Conservation (phyloP, 2,329 filamentous ascomycete genomes). For the Leptographium galeiforme region DNA sequence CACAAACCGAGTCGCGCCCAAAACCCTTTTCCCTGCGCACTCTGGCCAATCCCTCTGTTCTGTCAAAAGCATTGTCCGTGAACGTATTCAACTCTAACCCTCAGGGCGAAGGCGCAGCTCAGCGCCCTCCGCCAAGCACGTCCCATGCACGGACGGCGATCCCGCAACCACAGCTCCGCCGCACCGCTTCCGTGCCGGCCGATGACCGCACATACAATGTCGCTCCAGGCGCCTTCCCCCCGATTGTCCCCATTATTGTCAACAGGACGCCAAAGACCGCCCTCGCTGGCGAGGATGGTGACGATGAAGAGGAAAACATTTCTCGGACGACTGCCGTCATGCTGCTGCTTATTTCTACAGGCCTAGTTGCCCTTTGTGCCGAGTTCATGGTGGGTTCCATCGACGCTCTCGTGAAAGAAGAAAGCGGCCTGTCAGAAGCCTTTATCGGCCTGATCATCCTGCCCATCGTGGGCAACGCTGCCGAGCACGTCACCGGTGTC, state of each 20-base stretch:
- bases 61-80: slow-evolving; percentile 42
- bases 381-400: slow-evolving; percentile 49
- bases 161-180: slow-evolving; percentile 21
- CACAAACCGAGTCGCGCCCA: slow-evolving; percentile 19
- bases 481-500: slow-evolving; percentile 49
- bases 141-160: not conserved
- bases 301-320: slow-evolving; percentile 20
- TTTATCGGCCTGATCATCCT: slow-evolving; percentile 49
- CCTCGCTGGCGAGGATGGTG: slow-evolving; percentile 12
- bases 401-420: slow-evolving; percentile 35
- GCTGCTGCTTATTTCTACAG: slow-evolving; percentile 38
- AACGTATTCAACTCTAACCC: slow-evolving; percentile 35
- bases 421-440: slow-evolving; percentile 34
- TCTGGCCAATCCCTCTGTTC: slow-evolving; percentile 28
- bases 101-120: not conserved
- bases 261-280: slow-evolving; percentile 12
- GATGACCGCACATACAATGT: slow-evolving; percentile 11
- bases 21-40: slow-evolving; percentile 24
- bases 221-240: slow-evolving; percentile 14
- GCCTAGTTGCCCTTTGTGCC: slow-evolving; percentile 44
- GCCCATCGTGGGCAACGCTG: slow-evolving; percentile 49
- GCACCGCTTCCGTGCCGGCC: slow-evolving; percentile 40
- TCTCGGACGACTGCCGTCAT: slow-evolving; percentile 31
- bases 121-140: not conserved
- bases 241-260: slow-evolving; percentile 19